Conservation (phyloP, 805 yeast genomes). For the Middelhovenomyces tepae region DNA sequence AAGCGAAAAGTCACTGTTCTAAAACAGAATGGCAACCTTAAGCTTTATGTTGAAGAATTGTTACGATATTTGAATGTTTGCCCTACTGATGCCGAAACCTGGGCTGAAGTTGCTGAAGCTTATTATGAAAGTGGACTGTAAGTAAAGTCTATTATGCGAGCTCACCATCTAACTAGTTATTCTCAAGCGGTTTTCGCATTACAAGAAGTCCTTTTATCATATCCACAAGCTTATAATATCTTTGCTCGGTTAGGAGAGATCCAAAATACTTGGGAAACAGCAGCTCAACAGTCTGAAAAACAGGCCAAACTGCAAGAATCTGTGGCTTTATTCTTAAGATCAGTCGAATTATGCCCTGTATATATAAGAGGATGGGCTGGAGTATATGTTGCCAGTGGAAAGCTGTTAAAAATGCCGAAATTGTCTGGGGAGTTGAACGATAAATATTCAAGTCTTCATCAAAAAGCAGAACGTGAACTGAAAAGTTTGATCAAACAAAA, state of each 20-base stretch:
- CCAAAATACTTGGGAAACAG: slow-evolving; percentile 17
- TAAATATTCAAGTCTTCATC: background rate
- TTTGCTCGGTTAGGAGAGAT: slow-evolving; percentile 58
- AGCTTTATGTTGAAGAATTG: slow-evolving; percentile 48
- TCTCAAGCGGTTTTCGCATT: slow-evolving; percentile 58
- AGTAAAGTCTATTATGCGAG: no score
- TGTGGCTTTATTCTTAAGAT: slow-evolving; percentile 47
- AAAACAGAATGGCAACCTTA: slow-evolving; percentile 21
- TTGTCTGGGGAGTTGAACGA: background rate
- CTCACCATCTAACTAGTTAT: no score
- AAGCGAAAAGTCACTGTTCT: slow-evolving; percentile 27
- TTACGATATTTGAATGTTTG: slow-evolving; percentile 46
- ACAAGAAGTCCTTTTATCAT: slow-evolving; percentile 59
- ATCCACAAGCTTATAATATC: slow-evolving; percentile 62
- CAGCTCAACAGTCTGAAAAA: slow-evolving; percentile 9
- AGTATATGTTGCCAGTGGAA: slow-evolving; percentile 30
- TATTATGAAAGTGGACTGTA: slow-evolving; percentile 49
- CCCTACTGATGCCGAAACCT: slow-evolving; percentile 68
- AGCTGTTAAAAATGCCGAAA: background rate
- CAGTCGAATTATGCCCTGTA: slow-evolving; percentile 68
- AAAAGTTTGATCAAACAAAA: no score
- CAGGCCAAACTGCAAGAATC: slow-evolving; percentile 16
- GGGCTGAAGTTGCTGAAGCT: slow-evolving; percentile 69
- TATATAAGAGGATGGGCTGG: slow-evolving; percentile 73
- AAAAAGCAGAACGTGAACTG: no score